Evolutionary conservation across 2,329 filamentous ascomycete genomes (phyloP), one percentile per base, ranked within the genome.

Genomic region (Gnomoniopsis sp.): DNA sequence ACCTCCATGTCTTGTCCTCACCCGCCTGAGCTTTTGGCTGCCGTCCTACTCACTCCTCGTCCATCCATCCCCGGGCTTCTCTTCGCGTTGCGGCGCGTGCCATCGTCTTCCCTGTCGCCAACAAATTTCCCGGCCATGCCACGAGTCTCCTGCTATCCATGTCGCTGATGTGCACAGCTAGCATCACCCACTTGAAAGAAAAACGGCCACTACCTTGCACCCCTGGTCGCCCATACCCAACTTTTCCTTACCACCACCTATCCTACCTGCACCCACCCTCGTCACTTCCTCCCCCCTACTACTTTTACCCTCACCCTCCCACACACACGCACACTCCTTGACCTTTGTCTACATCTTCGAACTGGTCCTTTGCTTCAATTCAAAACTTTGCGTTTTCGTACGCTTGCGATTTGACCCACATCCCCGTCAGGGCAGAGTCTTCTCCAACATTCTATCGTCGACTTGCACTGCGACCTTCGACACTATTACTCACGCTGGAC

Each of bases 41-140:
- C 47, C 38, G 19, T 51, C 10, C 12, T 11, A 7, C 49, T 26
- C 36, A 23, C 21, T 33, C 33, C 36, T 47, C 22, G 30, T 36
- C 19, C 15, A 50, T 38, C 47, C 30, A 41, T 30, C 43, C 22
- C 53, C 46, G 43, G 7, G 33, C 34, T 21, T 21, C 44, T 23
- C 21, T 14, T 47, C 7, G 19, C 44, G 8, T 47, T 19, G 19
- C 19, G 15, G 17, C 41, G 19, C 15, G 53, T 30, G 26, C 26
- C 26, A 30, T 51, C 47, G 49, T 55, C 43, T 49, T 59, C 52
- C 57, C 57, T 59, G 60, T 56, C 60, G 48, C 57, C 57, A 59
- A 61, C 57, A 61, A 46, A 61, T 61, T 59, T 61, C 59, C 52
- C 57, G 53, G 56, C 56, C 59, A 58, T 58, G 47, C 55, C 56